Conservation (phyloP, 1,284 basidiomycete species). For the Melampsora occidentalis region DNA sequence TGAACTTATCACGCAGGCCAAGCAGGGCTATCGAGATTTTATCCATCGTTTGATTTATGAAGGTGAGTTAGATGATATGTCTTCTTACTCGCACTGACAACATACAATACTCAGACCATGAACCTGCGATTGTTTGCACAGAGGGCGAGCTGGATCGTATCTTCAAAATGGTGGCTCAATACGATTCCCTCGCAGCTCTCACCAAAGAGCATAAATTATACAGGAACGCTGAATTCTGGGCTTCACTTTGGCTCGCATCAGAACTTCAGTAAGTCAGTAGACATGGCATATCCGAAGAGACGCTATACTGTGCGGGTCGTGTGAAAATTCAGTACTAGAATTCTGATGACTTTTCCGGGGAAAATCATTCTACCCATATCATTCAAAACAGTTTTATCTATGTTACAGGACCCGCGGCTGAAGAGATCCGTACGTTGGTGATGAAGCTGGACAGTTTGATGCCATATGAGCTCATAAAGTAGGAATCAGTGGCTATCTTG, state of each 20-base stretch:
- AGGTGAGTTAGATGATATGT: neutral
- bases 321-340: no score
- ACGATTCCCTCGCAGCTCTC: neutral
- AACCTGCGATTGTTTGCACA: neutral
- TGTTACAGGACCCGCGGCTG: constrained; percentile 24
- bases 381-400: constrained; percentile 25
- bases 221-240: neutral
- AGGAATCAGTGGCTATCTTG: neutral
- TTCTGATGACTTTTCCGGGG: no score
- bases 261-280: neutral
- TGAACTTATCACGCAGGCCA: constrained; percentile 8
- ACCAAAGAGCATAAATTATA: neutral
- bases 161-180: neutral
- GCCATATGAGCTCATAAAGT: constrained; percentile 44
- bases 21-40: constrained; percentile 33
- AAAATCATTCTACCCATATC: neutral
- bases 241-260: neutral
- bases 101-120: no score
- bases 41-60: constrained; percentile 22
- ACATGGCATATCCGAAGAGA: no score
- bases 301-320: no score
- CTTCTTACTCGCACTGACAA: no score
- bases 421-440: constrained; percentile 31
- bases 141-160: constrained; percentile 32
- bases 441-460: constrained; percentile 31